These are phyloP conservation scores for Globisporangium middletonii DNA, from an alignment of 352 stramenopile species.

Conservation along the genomic window DNA sequence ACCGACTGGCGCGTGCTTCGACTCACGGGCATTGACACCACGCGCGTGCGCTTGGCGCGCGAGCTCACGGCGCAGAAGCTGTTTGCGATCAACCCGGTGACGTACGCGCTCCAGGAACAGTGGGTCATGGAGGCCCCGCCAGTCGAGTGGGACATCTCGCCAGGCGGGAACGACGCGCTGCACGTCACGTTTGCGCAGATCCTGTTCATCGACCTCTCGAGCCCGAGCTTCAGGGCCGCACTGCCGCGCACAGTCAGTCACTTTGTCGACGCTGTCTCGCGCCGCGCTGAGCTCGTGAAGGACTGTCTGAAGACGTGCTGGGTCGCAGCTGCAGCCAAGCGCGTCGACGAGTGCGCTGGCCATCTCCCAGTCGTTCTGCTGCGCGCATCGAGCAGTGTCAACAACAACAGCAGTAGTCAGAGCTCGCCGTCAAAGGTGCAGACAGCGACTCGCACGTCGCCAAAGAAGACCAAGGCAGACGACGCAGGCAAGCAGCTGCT, in stretches of 20 bases:
- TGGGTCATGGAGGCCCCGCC: constrained; percentile 76
- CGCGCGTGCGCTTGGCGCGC: constrained; percentile 33
- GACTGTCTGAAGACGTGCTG: constrained; percentile 83
- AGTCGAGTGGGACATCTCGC: constrained; percentile 63
- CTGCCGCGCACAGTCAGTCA: constrained; percentile 78
- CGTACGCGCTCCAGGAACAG: constrained; percentile 84
- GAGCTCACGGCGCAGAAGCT: constrained; percentile 43
- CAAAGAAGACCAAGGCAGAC: constrained; percentile 16
- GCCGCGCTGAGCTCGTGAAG: constrained; percentile 75
- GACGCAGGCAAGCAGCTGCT: constrained; percentile 30
- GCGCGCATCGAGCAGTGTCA: neutral
- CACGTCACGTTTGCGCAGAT: constrained; percentile 54
- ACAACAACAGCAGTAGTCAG: neutral
- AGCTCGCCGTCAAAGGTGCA: constrained; percentile 2
- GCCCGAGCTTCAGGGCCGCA: constrained; percentile 45
- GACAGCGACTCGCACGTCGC: neutral
- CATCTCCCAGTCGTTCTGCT: constrained; percentile 24
- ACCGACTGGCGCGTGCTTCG: constrained; percentile 78
- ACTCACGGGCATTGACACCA: constrained; percentile 60
- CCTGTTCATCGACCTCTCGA: constrained; percentile 80
- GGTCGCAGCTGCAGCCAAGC: constrained; percentile 60
- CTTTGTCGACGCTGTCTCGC: constrained; percentile 82
- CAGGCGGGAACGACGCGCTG: constrained; percentile 15
- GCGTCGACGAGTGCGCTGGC: constrained; percentile 59
- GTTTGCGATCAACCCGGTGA: constrained; percentile 75